Conservation (phyloP, 164 flowering plant genomes). For the Akebia trifoliata region DNA sequence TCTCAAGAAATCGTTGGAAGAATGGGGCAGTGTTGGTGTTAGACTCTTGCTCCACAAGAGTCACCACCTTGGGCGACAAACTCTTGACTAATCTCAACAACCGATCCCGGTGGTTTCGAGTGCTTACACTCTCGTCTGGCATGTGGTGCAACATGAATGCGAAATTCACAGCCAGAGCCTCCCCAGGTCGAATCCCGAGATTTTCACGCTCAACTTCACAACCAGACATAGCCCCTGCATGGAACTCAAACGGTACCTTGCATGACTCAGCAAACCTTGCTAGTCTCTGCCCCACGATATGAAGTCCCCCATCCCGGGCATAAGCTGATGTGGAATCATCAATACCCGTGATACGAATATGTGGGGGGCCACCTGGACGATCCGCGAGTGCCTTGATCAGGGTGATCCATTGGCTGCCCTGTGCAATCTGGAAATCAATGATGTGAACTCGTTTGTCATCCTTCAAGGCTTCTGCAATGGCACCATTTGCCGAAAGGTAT, state of each 20-base stretch:
- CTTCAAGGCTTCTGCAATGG: conserved; percentile 74
- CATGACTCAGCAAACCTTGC: conserved; percentile 47
- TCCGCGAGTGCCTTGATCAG: conserved; percentile 64
- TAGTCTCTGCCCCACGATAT: conserved; percentile 60
- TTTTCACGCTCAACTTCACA: conserved; percentile 39
- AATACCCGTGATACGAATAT: conserved; percentile 65
- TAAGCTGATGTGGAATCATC: conserved; percentile 61
- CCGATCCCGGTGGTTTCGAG: conserved; percentile 64
- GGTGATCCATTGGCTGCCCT: conserved; percentile 74
- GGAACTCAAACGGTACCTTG: conserved; percentile 69
- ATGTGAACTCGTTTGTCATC: conserved; percentile 62
- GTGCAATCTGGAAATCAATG: conserved; percentile 73
- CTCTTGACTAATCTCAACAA: conserved; percentile 59
- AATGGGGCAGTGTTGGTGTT: conserved; percentile 67
- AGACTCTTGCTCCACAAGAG: conserved; percentile 79
- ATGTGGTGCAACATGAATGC: conserved; percentile 66
- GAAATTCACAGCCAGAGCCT: conserved; percentile 73
- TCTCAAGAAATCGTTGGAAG: conserved; percentile 53
- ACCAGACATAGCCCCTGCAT: conserved; percentile 37
- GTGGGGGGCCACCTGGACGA: conserved; percentile 75
- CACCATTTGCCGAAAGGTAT: conserved; percentile 77
- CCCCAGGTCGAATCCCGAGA: conserved; percentile 45
- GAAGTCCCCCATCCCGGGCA: conserved; percentile 67
- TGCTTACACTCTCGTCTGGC: conserved; percentile 75
- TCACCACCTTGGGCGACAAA: conserved; percentile 74